Base-by-base conservation (phyloP, 192 early-diverging fungal genomes). In the Allomyces javanicus region DNA sequence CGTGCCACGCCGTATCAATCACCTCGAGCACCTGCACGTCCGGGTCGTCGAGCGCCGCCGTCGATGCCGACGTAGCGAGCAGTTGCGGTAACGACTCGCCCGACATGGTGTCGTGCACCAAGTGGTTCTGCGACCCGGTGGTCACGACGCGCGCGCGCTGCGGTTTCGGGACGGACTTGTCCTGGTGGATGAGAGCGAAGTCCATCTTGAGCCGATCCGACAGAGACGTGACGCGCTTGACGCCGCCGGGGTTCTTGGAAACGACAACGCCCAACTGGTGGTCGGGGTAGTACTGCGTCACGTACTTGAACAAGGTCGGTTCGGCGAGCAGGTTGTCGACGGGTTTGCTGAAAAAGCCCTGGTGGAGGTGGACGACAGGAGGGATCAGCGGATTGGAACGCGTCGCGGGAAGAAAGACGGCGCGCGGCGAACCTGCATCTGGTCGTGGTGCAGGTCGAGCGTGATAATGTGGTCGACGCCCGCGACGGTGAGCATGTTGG, bases 391-490 rank as follows among this genome's bases (percentile, higher is more conserved):
- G 26, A 26, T 26, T 26, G 26, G 26, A 4, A 26, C 26, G 26
- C 26, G 26, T 4, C 1, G 26, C 4, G 26, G 1, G 4, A 4
- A 4, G 4, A 9, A 40, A 9, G 33, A 40, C 1, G 2, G 26
- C 26, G 26, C 33, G 33, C 3, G 33, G 3, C 33, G 33, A 40
- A 40, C 33, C 33, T 95, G 91, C 73, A 94, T 91, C 74, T 92
- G 89, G 23, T 87, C 84, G 5, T 89, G 88, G 71, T 98, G 96
- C 66, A 98, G 77, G 67, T 99, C 96, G 87, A 99, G 89, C 11
- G 96, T 99, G 74, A 99, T 96, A 50, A 99, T 82, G 79, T 99
- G 96, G 77, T 99, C 91, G 3, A 91, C 94, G 24, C 96, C 96
- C 12, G 93, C 83, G 61, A 93, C 91, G 0, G 82, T 85, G 55